These are phyloP conservation scores for Sugiyamaella mastotermitis DNA, from an alignment of 805 yeast species.

Conservation along the genomic window DNA sequence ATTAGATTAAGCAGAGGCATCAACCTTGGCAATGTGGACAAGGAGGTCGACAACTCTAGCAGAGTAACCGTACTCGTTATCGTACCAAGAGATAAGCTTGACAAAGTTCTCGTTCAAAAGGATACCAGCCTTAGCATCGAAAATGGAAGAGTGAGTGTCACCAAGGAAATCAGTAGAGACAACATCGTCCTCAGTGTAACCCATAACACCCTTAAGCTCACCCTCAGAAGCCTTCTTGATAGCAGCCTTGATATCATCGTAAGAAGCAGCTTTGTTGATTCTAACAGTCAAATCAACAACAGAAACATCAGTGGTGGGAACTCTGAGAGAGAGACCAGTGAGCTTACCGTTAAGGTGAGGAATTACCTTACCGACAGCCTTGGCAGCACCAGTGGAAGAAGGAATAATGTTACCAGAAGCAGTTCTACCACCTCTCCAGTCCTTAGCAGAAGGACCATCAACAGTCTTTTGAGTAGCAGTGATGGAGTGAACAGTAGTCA, in stretches of 20 bases:
- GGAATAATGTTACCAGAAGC: slow-evolving; percentile 95
- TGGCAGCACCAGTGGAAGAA: slow-evolving; percentile 95
- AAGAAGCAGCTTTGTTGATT: slow-evolving; percentile 67
- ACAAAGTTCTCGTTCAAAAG: slow-evolving; percentile 80
- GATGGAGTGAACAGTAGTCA: slow-evolving; percentile 95
- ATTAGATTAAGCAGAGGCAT: slow-evolving; percentile 15
- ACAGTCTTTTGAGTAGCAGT: slow-evolving; percentile 96
- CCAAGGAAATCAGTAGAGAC: slow-evolving; percentile 86
- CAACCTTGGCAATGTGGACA: slow-evolving; percentile 67
- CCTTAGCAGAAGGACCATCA: slow-evolving; percentile 96
- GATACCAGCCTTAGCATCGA: slow-evolving; percentile 89
- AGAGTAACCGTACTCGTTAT: slow-evolving; percentile 93
- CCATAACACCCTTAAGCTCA: slow-evolving; percentile 72
- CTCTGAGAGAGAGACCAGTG: slow-evolving; percentile 92
- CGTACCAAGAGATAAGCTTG: slow-evolving; percentile 92
- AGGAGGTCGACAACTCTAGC: slow-evolving; percentile 92
- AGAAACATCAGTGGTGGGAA: slow-evolving; percentile 89
- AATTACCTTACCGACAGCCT: slow-evolving; percentile 94
- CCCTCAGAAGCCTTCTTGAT: slow-evolving; percentile 74
- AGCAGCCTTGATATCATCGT: slow-evolving; percentile 76
- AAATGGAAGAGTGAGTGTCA: slow-evolving; percentile 79
- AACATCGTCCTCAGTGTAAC: slow-evolving; percentile 89
- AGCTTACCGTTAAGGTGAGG: slow-evolving; percentile 88
- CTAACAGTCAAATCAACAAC: slow-evolving; percentile 89
- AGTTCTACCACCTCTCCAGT: slow-evolving; percentile 98